Conservation (phyloP, 2,329 filamentous ascomycete genomes). For the Botrytis fragariae region DNA sequence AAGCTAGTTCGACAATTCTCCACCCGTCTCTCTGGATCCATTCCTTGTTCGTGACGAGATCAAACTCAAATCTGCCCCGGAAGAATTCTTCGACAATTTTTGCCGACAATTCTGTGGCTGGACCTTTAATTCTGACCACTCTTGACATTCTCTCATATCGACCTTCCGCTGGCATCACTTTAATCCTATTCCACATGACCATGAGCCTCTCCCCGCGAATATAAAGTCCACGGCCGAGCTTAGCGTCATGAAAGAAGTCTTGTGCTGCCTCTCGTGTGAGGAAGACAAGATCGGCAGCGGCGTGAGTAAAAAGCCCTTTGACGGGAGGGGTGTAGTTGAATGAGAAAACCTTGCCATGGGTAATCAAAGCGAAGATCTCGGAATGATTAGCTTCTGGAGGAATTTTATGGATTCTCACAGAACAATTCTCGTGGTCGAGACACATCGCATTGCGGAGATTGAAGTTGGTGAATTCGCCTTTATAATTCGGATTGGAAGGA, state of each 20-base stretch:
- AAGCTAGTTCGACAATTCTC: conserved; percentile 19
- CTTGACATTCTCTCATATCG: conserved; percentile 15
- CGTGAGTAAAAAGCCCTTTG: not conserved
- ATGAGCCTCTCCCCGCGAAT: not conserved
- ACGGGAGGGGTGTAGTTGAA: conserved; percentile 14
- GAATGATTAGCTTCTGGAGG: not conserved
- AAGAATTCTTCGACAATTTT: conserved; percentile 1
- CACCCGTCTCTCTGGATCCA: not conserved
- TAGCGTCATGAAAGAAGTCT: not conserved
- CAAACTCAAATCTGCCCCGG: conserved; percentile 13
- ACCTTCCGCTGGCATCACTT: not conserved
- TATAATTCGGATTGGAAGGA: conserved; percentile 18
- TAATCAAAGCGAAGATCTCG: conserved; percentile 22
- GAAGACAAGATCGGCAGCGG: conserved; percentile 23
- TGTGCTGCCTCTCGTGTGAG: conserved; percentile 20
- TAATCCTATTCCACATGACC: conserved; percentile 15
- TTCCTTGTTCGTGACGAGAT: conserved; percentile 12
- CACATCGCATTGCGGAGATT: conserved; percentile 17
- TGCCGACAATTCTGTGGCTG: not conserved
- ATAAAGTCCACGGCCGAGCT: not conserved
- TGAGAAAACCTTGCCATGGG: conserved; percentile 23
- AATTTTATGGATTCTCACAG: conserved; percentile 17
- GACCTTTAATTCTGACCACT: conserved; percentile 18
- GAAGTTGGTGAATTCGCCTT: conserved; percentile 17
- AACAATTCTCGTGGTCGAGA: conserved; percentile 18